Conservation (phyloP, 768 basidiomycete genomes). For the Mycena sanguinolenta region DNA sequence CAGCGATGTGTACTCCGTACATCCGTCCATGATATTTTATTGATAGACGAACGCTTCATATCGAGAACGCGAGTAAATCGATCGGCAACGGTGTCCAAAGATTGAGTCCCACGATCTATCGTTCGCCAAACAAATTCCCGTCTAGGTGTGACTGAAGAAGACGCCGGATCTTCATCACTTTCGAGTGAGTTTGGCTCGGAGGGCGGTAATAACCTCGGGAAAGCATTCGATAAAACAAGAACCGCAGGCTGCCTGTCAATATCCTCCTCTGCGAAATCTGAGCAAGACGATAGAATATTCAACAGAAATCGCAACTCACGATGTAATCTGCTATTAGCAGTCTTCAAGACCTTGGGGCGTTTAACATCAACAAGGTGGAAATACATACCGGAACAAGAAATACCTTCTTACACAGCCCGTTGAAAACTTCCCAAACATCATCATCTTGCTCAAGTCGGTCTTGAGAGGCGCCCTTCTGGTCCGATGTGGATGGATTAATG, state of each 20-base stretch:
- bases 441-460: neutral
- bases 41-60: neutral
- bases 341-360: too few relatives aligned
- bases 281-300: neutral
- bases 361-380: too few relatives aligned
- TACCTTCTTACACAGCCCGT: too few relatives aligned
- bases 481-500: neutral
- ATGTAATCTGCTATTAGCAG: neutral
- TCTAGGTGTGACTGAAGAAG: neutral
- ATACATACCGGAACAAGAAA: too few relatives aligned
- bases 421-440: too few relatives aligned
- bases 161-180: neutral
- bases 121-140: constrained; percentile 9
- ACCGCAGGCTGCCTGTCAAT: neutral
- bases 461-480: neutral
- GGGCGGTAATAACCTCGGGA: neutral
- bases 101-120: neutral
- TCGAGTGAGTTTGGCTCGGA: neutral
- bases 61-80: neutral
- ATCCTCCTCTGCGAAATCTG: neutral
- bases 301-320: neutral
- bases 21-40: neutral
- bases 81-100: neutral
- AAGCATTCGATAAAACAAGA: neutral
- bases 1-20: neutral